Evolutionary conservation across 2,329 filamentous ascomycete genomes (phyloP), one percentile per base, ranked within the genome.

Genomic region (Cadophora sp.): DNA sequence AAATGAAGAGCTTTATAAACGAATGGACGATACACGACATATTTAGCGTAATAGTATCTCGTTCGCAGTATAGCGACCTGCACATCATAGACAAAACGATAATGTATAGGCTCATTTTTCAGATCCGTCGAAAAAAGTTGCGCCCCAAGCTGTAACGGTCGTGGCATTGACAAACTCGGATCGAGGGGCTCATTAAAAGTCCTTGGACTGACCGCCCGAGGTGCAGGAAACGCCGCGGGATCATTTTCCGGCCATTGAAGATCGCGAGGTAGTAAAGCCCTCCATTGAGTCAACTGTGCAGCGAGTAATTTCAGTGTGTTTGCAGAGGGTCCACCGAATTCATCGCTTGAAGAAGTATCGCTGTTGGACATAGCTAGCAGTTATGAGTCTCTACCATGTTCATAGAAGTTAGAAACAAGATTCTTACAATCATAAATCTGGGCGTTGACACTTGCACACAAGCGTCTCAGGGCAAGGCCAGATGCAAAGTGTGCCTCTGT

Each of bases 1-100:
- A 84, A 83, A 74, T 89, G 86, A 2, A 89, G 79, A 1, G 84
- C 86, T 73, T 88, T 89, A 79, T 85, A 89, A 5, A 89, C 73
- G 66, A 85, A 89, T 0, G 87, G 86, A 12, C 85, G 81, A 75
- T 88, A 83, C 67, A 88, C 82, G 67, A 88, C 81, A 73, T 85
- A 86, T 66, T 86, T 86, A 26, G 83, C 83, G 72, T 87, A 87
- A 76, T 87, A 88, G 75, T 87, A 89, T 59, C 85, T 81, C 5
- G 86, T 87, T 56, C 87, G 83, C 9, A 89, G 80, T 12, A 87
- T 77, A 1, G 87, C 87, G 8, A 85, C 82, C 67, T 88, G 85
- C 40, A 89, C 79, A 72, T 88, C 86, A 67, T 86, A 81, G 19
- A 82, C 83, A 73, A 84, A 87, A 16, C 81, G 81, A 73, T 87